Evolutionary conservation across 192 early-diverging fungal genomes (phyloP), one percentile per base, ranked within the genome.

Genomic region (Coemansia sp.): DNA sequence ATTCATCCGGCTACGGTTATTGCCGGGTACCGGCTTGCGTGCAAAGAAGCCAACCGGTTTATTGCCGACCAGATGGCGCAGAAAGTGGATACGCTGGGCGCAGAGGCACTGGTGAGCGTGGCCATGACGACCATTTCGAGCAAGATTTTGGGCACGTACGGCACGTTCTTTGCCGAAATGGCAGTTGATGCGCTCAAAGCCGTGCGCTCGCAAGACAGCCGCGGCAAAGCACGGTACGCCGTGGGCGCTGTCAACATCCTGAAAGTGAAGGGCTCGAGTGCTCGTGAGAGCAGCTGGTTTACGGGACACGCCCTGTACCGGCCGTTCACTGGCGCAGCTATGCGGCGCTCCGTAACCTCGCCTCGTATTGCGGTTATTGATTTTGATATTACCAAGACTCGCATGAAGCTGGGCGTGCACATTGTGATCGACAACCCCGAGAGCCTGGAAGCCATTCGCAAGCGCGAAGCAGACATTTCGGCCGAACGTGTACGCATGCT

Each of bases 1-100:
- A 98, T 99, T 74, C 97, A 99, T 79, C 97, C 97, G 17, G 96
- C 96, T 5, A 98, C 96, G 28, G 92, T 99, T 66, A 99, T 99
- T 63, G 87, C 90, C n/a, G 97, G 97, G 44, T 99, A 96, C 83
- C 84, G 97, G 53, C 73, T 95, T 48, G 97, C 97, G 17, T 90
- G 89, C 69, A 97, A 97, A 79, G 97, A 97, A 76, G 95, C 97
- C 11, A 95, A 95, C 82, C 93, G 92, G 76, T 99, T 94, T 61
- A 94, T 99, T 83, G 92, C 92, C 0, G 94, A 98, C 64, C 92
- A 97, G 67, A 88, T 99, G 90, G 87, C 93, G 18, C 87, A 86
- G 49, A 97, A 97, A 68, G 95, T 98, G 40, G 96, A 99, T 68
- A 83, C 88, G 47, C 85, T 98, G 11, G 96, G 96, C 20, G 82